phyloP scores from a whole-genome alignment of 2,329 filamentous ascomycete species.

The Gyromitra esculenta region DNA sequence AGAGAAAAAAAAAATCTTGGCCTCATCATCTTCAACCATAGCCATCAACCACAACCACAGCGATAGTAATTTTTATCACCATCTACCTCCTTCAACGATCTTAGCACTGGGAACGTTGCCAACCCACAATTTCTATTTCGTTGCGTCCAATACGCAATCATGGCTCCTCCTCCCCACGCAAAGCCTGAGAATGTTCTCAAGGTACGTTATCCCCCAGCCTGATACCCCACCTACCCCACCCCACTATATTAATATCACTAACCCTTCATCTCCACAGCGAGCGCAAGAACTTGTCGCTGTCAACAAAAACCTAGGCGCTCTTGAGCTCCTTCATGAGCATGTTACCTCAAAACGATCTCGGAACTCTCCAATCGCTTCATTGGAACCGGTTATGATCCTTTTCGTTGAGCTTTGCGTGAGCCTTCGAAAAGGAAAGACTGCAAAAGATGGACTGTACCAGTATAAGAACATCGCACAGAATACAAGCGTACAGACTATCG shows the following conservation, averaged over 20 bases:
- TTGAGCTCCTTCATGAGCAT: slow-evolving; percentile 97
- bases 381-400: slow-evolving; percentile 98
- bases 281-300: slow-evolving; percentile 99
- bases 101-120: slow-evolving; percentile 30
- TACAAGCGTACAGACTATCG: slow-evolving; percentile 97
- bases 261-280: slow-evolving; percentile 65
- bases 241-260: slow-evolving; percentile 22
- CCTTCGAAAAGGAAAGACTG: slow-evolving; percentile 95
- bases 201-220: slow-evolving; percentile 61
- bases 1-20: slow-evolving; percentile 18
- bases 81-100: slow-evolving; percentile 13
- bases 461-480: slow-evolving; percentile 99
- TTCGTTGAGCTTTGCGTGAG: slow-evolving; percentile 97
- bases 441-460: slow-evolving; percentile 98
- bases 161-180: slow-evolving; percentile 96
- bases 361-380: slow-evolving; percentile 92
- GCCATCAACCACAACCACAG: slow-evolving; percentile 22
- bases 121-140: slow-evolving; percentile 6
- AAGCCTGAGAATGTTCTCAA: slow-evolving; percentile 99
- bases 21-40: slow-evolving; percentile 28
- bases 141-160: slow-evolving; percentile 61
- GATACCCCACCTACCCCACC: slow-evolving; percentile 32
- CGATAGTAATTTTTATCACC: slow-evolving; percentile 18
- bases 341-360: slow-evolving; percentile 97
- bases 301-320: slow-evolving; percentile 87